A percentile compares a stretch with the other conserved stretches of the same genome.
phyloP scores from a whole-genome alignment of 2,329 filamentous ascomycete species.

The Corynespora cassiicola region DNA sequence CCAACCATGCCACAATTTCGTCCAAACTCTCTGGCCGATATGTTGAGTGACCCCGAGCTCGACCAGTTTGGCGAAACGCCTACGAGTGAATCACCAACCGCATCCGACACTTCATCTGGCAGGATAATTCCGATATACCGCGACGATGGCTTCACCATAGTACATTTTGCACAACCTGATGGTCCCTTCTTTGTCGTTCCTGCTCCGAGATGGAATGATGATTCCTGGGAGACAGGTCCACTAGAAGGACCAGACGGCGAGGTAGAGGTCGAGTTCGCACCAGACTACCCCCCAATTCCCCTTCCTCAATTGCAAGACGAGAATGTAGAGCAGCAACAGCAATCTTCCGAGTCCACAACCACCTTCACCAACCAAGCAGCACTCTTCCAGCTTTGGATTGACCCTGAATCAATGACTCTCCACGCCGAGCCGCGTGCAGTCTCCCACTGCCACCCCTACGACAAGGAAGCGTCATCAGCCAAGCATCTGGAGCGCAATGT shows the following conservation, averaged over 20 bases:
- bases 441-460: conserved; percentile 18
- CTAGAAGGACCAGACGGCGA: too few relatives aligned
- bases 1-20: conserved; percentile 73
- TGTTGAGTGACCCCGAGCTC: too few relatives aligned
- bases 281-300: conserved; percentile 8
- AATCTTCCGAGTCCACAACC: too few relatives aligned
- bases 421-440: conserved; percentile 4
- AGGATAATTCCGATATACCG: too few relatives aligned
- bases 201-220: too few relatives aligned
- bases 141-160: too few relatives aligned
- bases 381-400: conserved; percentile 17
- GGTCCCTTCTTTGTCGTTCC: conserved; percentile 4
- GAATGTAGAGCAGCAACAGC: too few relatives aligned
- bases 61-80: too few relatives aligned
- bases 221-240: too few relatives aligned
- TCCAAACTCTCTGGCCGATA: conserved; percentile 56
- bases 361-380: conserved; percentile 23
- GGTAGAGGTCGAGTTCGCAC: conserved; percentile 7
- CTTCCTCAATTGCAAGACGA: conserved; percentile 12
- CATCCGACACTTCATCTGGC: neutral
- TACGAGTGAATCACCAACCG: neutral
- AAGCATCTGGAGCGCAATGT: conserved; percentile 22
- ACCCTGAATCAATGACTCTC: conserved; percentile 4
- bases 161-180: too few relatives aligned
- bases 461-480: conserved; percentile 17